Conservation (phyloP, 331 rosid genomes). For the Pyrus hybrid region DNA sequence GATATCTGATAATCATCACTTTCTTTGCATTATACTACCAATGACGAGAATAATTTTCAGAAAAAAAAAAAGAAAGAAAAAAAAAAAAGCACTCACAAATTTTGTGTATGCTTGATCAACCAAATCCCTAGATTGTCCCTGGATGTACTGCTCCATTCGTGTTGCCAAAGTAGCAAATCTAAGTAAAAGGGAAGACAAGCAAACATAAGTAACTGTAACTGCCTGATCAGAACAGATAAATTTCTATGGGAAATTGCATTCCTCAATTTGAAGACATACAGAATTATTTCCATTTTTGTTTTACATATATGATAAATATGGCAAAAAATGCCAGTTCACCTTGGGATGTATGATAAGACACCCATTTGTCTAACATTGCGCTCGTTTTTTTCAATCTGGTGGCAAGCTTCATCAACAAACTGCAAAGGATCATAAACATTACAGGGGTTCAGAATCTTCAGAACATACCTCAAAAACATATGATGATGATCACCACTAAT, state of each 20-base stretch:
- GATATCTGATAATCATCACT: neutral
- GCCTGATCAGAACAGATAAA: neutral
- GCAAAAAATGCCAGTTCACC: conserved; percentile 35
- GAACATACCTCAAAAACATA: conserved; percentile 15
- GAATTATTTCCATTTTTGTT: neutral
- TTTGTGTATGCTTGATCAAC: conserved; percentile 97
- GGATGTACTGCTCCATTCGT: conserved; percentile 89
- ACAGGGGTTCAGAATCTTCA: conserved; percentile 15
- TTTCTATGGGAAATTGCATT: neutral
- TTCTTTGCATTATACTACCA: neutral
- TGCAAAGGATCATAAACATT: conserved; percentile 25
- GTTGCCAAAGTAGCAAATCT: conserved; percentile 97
- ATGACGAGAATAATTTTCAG: neutral
- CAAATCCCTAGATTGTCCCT: conserved; percentile 96
- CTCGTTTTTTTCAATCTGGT: conserved; percentile 85
- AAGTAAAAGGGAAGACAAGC: conserved; percentile 2
- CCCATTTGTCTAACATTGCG: conserved; percentile 81
- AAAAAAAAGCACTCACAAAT: conserved; percentile 58
- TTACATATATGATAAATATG: neutral
- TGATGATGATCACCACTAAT: neutral
- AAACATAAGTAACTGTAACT: neutral
- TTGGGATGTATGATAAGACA: conserved; percentile 78
- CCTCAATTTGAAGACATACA: neutral
- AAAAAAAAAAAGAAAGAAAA: neutral
- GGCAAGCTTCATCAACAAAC: conserved; percentile 94